phyloP scores from a whole-genome alignment of 2,329 filamentous ascomycete species.

The Gnomoniopsis smithogilvyi region DNA sequence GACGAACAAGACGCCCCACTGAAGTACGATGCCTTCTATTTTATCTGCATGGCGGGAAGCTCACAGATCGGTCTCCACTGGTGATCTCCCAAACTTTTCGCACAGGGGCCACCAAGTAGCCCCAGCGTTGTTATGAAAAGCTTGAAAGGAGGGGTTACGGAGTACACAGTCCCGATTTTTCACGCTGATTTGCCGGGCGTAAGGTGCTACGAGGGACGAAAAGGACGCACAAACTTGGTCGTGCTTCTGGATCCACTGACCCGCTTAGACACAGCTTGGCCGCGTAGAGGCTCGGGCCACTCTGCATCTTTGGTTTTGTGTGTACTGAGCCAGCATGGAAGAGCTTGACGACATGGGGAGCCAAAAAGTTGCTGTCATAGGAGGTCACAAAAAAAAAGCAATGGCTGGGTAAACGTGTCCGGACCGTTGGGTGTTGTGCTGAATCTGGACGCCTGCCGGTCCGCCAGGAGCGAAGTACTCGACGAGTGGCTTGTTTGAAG shows the following conservation, averaged over 20 bases:
- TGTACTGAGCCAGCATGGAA: background rate
- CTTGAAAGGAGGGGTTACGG: background rate
- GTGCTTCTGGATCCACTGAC: background rate
- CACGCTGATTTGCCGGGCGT: constrained; percentile 2
- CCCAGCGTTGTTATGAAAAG: constrained; percentile 3
- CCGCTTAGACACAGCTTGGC: background rate
- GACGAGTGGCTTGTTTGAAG: background rate
- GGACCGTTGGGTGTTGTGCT: background rate
- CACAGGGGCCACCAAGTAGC: constrained; percentile 12
- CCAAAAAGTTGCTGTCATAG: background rate
- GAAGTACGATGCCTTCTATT: background rate
- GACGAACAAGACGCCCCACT: background rate
- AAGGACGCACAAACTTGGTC: constrained; percentile 14
- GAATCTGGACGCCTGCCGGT: background rate
- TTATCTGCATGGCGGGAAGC: constrained; percentile 4
- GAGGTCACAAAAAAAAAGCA: background rate
- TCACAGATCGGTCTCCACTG: constrained; percentile 14
- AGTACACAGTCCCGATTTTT: background rate
- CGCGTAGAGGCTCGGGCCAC: constrained; percentile 2
- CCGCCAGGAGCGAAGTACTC: background rate
- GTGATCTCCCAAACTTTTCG: constrained; percentile 10
- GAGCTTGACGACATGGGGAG: background rate
- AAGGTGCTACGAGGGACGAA: constrained; percentile 3
- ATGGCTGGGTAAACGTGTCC: background rate
- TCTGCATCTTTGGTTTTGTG: constrained; percentile 2